These are phyloP conservation scores for Marasmius fiardii DNA, from an alignment of 1,284 basidiomycete genomes.

Conservation along the genomic window DNA sequence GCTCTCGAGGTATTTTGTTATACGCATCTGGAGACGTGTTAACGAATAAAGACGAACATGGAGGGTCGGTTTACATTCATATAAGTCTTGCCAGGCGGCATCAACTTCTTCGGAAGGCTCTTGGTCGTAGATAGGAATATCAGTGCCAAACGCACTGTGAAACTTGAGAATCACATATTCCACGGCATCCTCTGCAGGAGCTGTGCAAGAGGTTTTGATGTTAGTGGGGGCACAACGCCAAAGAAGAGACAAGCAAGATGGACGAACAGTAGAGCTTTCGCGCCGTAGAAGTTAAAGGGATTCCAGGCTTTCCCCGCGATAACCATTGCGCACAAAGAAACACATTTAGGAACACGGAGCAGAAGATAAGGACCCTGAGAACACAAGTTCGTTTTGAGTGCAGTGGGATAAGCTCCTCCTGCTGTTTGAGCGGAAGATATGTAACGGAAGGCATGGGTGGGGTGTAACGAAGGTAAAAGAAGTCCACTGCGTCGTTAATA, in stretches of 20 bases:
- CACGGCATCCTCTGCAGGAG: constrained; percentile 19
- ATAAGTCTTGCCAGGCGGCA: constrained; percentile 19
- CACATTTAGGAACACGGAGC: constrained; percentile 8
- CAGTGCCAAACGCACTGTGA: constrained; percentile 20
- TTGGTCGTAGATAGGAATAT: constrained; percentile 20
- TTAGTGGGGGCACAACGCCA: too few species aligned
- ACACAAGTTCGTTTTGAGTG: not conserved
- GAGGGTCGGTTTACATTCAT: constrained; percentile 16
- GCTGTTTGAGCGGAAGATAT: not conserved
- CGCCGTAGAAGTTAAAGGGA: too few species aligned
- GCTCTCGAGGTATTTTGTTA: constrained; percentile 18
- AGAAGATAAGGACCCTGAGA: too few species aligned
- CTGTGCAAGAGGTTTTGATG: too few species aligned
- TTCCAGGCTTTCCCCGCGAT: too few species aligned
- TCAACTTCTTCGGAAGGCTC: constrained; percentile 20
- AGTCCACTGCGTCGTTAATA: not conserved
- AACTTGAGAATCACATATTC: constrained; percentile 20
- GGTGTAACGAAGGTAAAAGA: not conserved
- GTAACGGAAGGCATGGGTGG: not conserved
- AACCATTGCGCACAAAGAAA: too few species aligned
- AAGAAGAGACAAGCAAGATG: too few species aligned
- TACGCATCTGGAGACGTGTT: constrained; percentile 15
- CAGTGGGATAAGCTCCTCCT: not conserved
- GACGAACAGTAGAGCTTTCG: not conserved
- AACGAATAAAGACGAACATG: not conserved